Conservation (phyloP, 2,329 filamentous ascomycete genomes). For the Xylariales sp. region DNA sequence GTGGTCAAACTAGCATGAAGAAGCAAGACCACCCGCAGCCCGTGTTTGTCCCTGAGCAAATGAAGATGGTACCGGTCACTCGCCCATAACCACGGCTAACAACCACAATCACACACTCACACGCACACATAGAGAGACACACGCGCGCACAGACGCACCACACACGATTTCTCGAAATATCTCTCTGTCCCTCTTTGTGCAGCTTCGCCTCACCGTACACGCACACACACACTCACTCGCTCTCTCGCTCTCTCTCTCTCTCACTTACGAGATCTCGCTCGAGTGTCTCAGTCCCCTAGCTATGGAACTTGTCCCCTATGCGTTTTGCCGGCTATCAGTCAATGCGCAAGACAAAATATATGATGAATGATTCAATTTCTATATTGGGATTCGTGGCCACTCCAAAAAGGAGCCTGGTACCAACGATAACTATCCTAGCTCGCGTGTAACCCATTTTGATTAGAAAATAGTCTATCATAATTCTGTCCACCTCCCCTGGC, state of each 20-base stretch:
- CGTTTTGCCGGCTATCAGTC: too few relatives aligned
- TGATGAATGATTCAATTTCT: conserved; percentile 10
- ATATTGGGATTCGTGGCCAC: conserved; percentile 11
- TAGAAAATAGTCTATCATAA: conserved; percentile 15
- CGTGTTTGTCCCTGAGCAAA: conserved; percentile 34
- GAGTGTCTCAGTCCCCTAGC: conserved; percentile 8
- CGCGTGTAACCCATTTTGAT: conserved; percentile 26
- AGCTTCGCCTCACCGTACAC: not conserved
- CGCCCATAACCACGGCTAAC: conserved; percentile 14
- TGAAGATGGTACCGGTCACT: conserved; percentile 16
- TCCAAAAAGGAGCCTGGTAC: conserved; percentile 7
- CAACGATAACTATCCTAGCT: conserved; percentile 19
- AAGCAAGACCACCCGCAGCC: conserved; percentile 26
- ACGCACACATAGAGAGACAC: too few relatives aligned
- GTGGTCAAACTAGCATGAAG: conserved; percentile 27
- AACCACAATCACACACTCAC: conserved; percentile 5
- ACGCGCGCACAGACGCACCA: not conserved
- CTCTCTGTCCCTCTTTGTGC: conserved; percentile 1
- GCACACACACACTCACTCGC: too few relatives aligned
- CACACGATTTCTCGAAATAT: not conserved
- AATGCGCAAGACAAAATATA: not conserved
- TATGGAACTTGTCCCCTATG: not conserved
- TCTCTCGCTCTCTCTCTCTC: too few relatives aligned
- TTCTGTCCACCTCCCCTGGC: conserved; percentile 3
- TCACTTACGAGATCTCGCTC: not conserved